Evolutionary conservation across 345 rosid species (phyloP).

Genomic region (Brassica nigra): DNA sequence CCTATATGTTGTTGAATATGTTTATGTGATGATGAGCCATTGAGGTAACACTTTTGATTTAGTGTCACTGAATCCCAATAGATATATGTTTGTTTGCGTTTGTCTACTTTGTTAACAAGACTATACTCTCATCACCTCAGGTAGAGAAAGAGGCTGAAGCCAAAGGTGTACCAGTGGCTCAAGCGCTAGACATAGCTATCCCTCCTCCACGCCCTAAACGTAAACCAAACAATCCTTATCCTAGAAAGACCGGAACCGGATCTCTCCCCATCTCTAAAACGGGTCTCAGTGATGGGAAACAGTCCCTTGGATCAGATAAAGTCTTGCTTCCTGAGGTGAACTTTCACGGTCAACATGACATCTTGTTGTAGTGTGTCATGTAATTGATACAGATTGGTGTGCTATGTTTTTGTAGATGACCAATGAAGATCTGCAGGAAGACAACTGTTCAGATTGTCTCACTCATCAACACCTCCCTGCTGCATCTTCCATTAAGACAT

Average conservation of each 20-base stretch:
- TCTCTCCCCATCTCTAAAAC: constrained; percentile 38
- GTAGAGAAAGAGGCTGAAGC: constrained; percentile 93
- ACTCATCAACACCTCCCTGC: constrained; percentile 52
- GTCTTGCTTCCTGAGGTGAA: constrained; percentile 65
- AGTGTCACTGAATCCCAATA: background rate
- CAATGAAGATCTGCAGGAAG: constrained; percentile 51
- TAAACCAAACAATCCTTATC: constrained; percentile 94
- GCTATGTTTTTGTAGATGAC: constrained; percentile 49
- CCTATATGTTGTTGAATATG: constrained; percentile 10
- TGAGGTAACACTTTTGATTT: constrained; percentile 45
- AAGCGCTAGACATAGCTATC: constrained; percentile 77
- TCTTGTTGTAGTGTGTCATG: background rate
- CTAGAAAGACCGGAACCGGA: constrained; percentile 63
- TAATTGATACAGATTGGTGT: constrained; percentile 3
- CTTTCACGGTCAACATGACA: background rate
- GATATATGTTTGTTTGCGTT: background rate
- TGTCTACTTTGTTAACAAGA: background rate
- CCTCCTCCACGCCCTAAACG: constrained; percentile 98
- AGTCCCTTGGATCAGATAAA: constrained; percentile 62
- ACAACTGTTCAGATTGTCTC: constrained; percentile 68
- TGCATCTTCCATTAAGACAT: constrained; percentile 50
- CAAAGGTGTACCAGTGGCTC: constrained; percentile 75
- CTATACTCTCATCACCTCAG: constrained; percentile 47
- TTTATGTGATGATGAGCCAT: constrained; percentile 18
- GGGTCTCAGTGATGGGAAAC: constrained; percentile 56